Percentiles rank a stretch among this genome's conserved stretches.
phyloP scores from a whole-genome alignment of 2,329 filamentous ascomycete species.

The Clarireedia hainanense region DNA sequence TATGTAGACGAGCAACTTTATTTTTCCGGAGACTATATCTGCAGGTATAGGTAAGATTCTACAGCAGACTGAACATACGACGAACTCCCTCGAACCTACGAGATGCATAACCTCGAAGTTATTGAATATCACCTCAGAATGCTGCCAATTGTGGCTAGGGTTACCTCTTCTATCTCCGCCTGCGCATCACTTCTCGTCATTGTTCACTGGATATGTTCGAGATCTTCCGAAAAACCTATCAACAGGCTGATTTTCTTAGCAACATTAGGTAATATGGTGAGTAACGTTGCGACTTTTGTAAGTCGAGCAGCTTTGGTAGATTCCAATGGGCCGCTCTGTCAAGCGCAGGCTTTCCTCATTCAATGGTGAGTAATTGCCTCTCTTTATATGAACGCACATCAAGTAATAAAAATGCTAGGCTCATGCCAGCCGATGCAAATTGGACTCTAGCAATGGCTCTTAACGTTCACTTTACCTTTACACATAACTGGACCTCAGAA shows the following conservation, averaged over 20 bases:
- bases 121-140: too few relatives aligned
- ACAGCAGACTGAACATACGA: too few relatives aligned
- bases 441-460: constrained; percentile 78
- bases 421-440: constrained; percentile 66
- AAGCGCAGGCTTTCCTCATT: constrained; percentile 71
- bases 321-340: constrained; percentile 37
- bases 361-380: constrained; percentile 57
- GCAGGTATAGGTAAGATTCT: too few relatives aligned
- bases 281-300: constrained; percentile 51
- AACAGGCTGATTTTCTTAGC: constrained; percentile 33
- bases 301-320: constrained; percentile 13
- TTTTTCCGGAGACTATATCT: too few relatives aligned
- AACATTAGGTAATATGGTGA: constrained; percentile 71
- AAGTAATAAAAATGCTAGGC: constrained; percentile 41
- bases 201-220: too few relatives aligned
- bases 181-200: too few relatives aligned
- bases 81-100: too few relatives aligned
- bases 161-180: too few relatives aligned
- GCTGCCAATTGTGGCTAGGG: too few relatives aligned
- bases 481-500: constrained; percentile 59
- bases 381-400: neutral
- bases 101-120: too few relatives aligned
- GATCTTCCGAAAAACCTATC: too few relatives aligned
- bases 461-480: constrained; percentile 79
- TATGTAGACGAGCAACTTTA: too few relatives aligned